Percentiles rank a stretch among this genome's conserved stretches.
These are phyloP conservation scores for Lachnellula suecica DNA, from an alignment of 2,329 filamentous ascomycete species.

Conservation along the genomic window DNA sequence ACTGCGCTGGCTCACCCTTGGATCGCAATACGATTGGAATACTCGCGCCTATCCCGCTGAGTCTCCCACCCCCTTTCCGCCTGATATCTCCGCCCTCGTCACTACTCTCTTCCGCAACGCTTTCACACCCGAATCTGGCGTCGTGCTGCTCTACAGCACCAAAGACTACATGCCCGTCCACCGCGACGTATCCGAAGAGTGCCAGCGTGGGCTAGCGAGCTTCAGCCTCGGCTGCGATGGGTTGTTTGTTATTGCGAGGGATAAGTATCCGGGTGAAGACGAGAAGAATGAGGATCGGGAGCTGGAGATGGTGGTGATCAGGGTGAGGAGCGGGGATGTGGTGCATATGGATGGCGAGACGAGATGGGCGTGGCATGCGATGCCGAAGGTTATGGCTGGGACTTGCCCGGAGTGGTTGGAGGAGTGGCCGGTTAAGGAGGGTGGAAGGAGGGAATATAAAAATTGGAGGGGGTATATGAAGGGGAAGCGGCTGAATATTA, in stretches of 20 bases:
- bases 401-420: constrained; percentile 76
- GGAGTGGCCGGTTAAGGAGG: constrained; percentile 65
- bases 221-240: constrained; percentile 88
- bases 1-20: constrained; percentile 90
- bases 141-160: constrained; percentile 87
- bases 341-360: constrained; percentile 84
- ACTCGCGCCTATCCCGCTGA: constrained; percentile 72
- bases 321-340: constrained; percentile 81
- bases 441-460: constrained; percentile 42
- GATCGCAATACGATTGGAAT: constrained; percentile 95
- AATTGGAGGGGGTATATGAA: constrained; percentile 86
- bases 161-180: constrained; percentile 92
- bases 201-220: constrained; percentile 75
- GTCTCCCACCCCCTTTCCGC: constrained; percentile 68
- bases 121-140: constrained; percentile 81
- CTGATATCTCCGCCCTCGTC: constrained; percentile 69
- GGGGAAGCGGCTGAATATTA: constrained; percentile 84
- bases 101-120: constrained; percentile 66
- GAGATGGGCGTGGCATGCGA: constrained; percentile 91
- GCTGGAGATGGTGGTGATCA: constrained; percentile 50
- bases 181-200: constrained; percentile 86
- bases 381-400: constrained; percentile 78
- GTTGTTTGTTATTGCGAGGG: constrained; percentile 77
- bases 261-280: constrained; percentile 22
- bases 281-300: constrained; percentile 27